A percentile compares a stretch with the other conserved stretches of the same genome.
Conservation (phyloP, 108 stramenopile species). For the Heterococcus sp. region DNA sequence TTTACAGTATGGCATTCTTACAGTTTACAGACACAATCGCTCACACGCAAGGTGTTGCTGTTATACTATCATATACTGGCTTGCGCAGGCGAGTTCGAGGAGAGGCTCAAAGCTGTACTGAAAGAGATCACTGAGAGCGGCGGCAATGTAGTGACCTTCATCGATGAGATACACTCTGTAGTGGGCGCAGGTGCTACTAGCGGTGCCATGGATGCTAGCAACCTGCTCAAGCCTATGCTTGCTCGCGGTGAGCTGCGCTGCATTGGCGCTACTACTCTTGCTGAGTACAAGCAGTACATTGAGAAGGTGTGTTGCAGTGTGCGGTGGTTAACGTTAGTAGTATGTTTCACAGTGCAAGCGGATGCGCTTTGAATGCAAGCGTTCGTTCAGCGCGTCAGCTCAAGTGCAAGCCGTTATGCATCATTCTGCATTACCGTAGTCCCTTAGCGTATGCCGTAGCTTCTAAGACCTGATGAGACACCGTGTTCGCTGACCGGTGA, state of each 20-base stretch:
- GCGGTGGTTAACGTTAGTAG: no score
- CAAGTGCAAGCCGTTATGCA: background rate
- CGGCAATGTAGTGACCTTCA: conserved; percentile 87
- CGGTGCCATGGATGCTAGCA: conserved; percentile 95
- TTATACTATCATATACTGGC: no score
- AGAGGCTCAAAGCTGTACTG: conserved; percentile 86
- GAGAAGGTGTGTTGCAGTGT: background rate
- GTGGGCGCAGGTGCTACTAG: conserved; percentile 83
- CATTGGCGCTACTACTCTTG: conserved; percentile 94
- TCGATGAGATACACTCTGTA: conserved; percentile 95
- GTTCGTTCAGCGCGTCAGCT: no score
- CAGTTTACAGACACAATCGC: no score
- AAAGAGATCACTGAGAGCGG: conserved; percentile 84
- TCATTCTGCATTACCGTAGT: no score
- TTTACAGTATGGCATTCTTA: no score
- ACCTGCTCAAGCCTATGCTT: conserved; percentile 92
- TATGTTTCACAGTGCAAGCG: no score
- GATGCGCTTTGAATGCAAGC: no score
- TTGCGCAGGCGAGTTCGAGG: conserved; percentile 91
- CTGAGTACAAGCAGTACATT: conserved; percentile 74
- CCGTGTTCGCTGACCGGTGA: no score
- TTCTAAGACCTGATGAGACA: no score
- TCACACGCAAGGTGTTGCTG: no score
- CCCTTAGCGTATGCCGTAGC: no score
- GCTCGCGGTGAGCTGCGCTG: conserved; percentile 91